Conservation (phyloP, 2,329 filamentous ascomycete genomes). For the Pestalotiopsis fici region DNA sequence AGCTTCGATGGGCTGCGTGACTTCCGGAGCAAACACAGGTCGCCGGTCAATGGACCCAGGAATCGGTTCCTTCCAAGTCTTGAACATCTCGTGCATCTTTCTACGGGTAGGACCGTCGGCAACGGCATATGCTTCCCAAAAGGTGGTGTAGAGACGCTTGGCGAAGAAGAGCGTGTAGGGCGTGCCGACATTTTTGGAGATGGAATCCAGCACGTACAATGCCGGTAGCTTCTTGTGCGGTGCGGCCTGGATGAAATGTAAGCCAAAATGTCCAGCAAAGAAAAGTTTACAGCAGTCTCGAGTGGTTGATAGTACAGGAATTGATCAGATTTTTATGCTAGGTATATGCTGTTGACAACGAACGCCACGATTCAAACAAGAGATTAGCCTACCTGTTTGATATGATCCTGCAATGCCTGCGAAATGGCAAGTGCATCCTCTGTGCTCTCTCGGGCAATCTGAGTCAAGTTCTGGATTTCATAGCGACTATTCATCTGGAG, state of each 20-base stretch:
- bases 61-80: constrained; percentile 97
- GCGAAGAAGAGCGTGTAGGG: constrained; percentile 96
- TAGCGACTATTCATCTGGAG: constrained; percentile 87
- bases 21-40: constrained; percentile 86
- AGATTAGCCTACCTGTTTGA: constrained; percentile 77
- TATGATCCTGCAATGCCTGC: constrained; percentile 86
- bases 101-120: constrained; percentile 81
- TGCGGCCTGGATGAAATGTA: constrained; percentile 64
- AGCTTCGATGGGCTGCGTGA: constrained; percentile 90
- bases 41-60: constrained; percentile 90
- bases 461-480: constrained; percentile 95
- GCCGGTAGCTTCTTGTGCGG: constrained; percentile 89
- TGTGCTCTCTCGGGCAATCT: constrained; percentile 97
- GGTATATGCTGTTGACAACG: background rate
- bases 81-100: constrained; percentile 96
- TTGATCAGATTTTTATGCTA: too few relatives aligned
- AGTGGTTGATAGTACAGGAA: background rate
- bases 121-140: constrained; percentile 93
- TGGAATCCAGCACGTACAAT: constrained; percentile 96
- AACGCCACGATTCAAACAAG: constrained; percentile 13
- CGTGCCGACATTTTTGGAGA: constrained; percentile 97
- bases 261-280: constrained; percentile 30
- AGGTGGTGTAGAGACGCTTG: constrained; percentile 87
- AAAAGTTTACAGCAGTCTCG: background rate
- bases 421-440: constrained; percentile 94